These are phyloP conservation scores for Pseudogymnoascus sp. DNA, from an alignment of 2,329 filamentous ascomycete genomes.

Conservation along the genomic window DNA sequence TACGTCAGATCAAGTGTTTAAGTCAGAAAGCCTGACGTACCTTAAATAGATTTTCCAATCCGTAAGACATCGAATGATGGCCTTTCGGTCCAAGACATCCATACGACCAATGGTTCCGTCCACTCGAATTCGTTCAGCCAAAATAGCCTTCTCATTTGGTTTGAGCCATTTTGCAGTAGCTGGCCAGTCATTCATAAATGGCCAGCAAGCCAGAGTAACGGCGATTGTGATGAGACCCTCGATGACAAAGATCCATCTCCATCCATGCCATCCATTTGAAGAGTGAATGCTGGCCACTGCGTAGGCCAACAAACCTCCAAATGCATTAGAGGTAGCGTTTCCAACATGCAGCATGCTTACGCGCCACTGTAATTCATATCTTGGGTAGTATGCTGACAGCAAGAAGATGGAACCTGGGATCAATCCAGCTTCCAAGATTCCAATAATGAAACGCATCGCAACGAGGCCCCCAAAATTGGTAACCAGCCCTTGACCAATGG, in stretches of 20 bases:
- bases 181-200: slow-evolving; percentile 36
- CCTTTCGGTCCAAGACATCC: slow-evolving; percentile 14
- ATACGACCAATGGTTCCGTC: slow-evolving; percentile 21
- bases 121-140: slow-evolving; percentile 28
- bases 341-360: slow-evolving; percentile 32
- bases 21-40: not conserved
- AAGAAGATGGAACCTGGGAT: slow-evolving; percentile 31
- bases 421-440: slow-evolving; percentile 31
- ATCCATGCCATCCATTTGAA: slow-evolving; percentile 20
- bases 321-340: slow-evolving; percentile 14
- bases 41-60: slow-evolving; percentile 36
- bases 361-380: slow-evolving; percentile 29
- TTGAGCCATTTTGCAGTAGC: slow-evolving; percentile 41
- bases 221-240: slow-evolving; percentile 25
- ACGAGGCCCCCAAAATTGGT: slow-evolving; percentile 30
- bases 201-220: slow-evolving; percentile 35
- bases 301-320: slow-evolving; percentile 17
- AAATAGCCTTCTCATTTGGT: slow-evolving; percentile 33
- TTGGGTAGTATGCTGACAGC: slow-evolving; percentile 33
- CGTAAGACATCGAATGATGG: slow-evolving; percentile 18
- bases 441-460: slow-evolving; percentile 32
- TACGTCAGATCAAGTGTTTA: not conserved
- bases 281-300: slow-evolving; percentile 23
- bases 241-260: slow-evolving; percentile 32
- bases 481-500: slow-evolving; percentile 1